phyloP scores from a whole-genome alignment of 2,329 filamentous ascomycete genomes.

The Trichoderma endophyticum region DNA sequence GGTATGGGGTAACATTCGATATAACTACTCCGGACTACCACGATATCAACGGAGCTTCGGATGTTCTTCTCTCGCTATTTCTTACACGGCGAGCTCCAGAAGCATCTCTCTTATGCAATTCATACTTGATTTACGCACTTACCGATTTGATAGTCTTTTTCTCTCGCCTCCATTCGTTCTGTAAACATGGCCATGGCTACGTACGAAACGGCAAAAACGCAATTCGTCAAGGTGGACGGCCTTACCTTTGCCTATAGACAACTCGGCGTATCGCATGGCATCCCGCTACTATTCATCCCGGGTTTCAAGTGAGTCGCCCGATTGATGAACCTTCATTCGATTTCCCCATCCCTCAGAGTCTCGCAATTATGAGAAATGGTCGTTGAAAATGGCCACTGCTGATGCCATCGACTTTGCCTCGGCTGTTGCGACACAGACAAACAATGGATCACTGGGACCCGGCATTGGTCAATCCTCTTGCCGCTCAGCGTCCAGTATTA shows the following conservation, averaged over 20 bases:
- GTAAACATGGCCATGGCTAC: slow-evolving; percentile 27
- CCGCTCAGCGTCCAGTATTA: slow-evolving; percentile 33
- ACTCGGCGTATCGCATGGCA: slow-evolving; percentile 29
- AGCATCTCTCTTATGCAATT: background rate
- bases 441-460: slow-evolving; percentile 44
- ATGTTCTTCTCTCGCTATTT: background rate
- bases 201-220: slow-evolving; percentile 29
- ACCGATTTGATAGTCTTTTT: background rate
- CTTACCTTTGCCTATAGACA: slow-evolving; percentile 34
- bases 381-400: background rate
- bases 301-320: slow-evolving; percentile 30
- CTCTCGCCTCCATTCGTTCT: background rate
- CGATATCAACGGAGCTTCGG: background rate
- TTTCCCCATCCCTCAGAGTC: background rate
- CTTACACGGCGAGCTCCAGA: background rate
- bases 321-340: background rate
- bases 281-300: slow-evolving; percentile 33
- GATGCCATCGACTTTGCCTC: background rate
- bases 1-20: slow-evolving; percentile 1
- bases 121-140: background rate
- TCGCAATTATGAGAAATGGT: background rate
- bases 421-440: slow-evolving; percentile 25
- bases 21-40: background rate
- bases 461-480: slow-evolving; percentile 43
- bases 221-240: slow-evolving; percentile 30